A percentile compares a stretch with the other conserved stretches of the same genome.
phyloP scores from a whole-genome alignment of 2,329 filamentous ascomycete species.

The Emergomyces orientalis region DNA sequence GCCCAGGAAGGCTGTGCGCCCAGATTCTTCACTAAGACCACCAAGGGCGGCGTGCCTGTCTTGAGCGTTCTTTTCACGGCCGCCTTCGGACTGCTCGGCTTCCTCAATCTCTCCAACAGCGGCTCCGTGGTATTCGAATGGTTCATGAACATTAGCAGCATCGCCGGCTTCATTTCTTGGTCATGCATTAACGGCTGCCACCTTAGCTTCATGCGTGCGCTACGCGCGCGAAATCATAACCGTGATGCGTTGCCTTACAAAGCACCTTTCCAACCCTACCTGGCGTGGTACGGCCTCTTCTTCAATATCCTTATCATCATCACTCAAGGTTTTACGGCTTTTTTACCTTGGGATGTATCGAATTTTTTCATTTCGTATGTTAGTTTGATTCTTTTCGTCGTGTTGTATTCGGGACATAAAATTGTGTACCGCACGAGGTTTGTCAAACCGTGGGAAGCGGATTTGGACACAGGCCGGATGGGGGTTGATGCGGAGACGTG shows the following conservation, averaged over 20 bases:
- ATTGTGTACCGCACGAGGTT: conserved; percentile 28
- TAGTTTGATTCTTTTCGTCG: conserved; percentile 54
- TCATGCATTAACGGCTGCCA: conserved; percentile 44
- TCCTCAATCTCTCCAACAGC: conserved; percentile 56
- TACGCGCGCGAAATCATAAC: conserved; percentile 48
- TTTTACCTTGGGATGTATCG: conserved; percentile 53
- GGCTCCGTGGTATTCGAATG: conserved; percentile 51
- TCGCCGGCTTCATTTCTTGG: conserved; percentile 32
- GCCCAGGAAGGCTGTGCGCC: conserved; percentile 41
- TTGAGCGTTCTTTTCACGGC: conserved; percentile 37
- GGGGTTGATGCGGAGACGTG: conserved; percentile 28
- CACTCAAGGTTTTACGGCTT: conserved; percentile 60
- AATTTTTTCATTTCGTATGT: conserved; percentile 58
- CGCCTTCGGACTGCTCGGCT: conserved; percentile 55
- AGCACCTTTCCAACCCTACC: conserved; percentile 54
- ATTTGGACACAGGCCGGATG: conserved; percentile 35
- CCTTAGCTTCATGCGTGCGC: conserved; percentile 55
- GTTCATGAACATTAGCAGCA: conserved; percentile 28
- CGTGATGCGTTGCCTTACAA: conserved; percentile 52
- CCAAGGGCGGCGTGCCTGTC: conserved; percentile 38
- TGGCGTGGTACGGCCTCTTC: conserved; percentile 57
- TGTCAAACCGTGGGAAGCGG: conserved; percentile 33
- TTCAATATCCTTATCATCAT: conserved; percentile 56
- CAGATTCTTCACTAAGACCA: conserved; percentile 33
- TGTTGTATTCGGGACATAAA: conserved; percentile 55